phyloP scores from a whole-genome alignment of 2,329 filamentous ascomycete species.

The Helminthosporium solani region DNA sequence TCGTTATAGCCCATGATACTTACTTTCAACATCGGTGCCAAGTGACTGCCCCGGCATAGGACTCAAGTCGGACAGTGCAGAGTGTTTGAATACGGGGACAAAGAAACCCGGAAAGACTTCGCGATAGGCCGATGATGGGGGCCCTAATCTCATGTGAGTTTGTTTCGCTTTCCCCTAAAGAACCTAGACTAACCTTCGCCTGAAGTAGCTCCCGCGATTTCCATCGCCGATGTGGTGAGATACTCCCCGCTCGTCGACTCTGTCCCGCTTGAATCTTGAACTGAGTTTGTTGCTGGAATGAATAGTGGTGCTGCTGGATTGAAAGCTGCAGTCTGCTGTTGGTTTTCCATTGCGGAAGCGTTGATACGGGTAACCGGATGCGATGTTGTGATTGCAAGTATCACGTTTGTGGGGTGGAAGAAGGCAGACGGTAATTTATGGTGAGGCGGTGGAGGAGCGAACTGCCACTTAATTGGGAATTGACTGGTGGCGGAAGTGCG shows the following conservation, averaged over 20 bases:
- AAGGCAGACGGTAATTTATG: no score
- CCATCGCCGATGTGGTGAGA: background rate
- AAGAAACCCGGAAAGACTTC: background rate
- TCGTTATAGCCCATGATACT: background rate
- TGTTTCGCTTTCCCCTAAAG: background rate
- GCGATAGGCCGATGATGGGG: background rate
- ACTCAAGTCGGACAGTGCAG: background rate
- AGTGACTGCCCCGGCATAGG: background rate
- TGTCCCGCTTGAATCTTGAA: background rate
- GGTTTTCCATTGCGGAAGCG: background rate
- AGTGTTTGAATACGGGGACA: background rate
- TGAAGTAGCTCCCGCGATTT: background rate
- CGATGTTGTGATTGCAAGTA: background rate
- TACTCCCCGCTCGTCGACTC: background rate
- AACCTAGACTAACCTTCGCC: background rate
- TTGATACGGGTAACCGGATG: background rate
- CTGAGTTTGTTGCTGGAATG: background rate
- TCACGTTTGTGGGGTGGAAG: no score
- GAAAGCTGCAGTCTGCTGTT: conserved; percentile 5
- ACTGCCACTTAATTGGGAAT: background rate
- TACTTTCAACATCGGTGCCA: background rate
- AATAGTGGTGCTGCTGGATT: conserved; percentile 13
- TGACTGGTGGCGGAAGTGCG: background rate
- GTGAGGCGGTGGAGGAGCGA: background rate
- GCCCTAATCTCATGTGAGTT: background rate